Percentiles rank a stretch among this genome's conserved stretches.
These are phyloP conservation scores for Sclerotinia trifoliorum DNA, from an alignment of 2,329 filamentous ascomycete genomes.

Conservation along the genomic window DNA sequence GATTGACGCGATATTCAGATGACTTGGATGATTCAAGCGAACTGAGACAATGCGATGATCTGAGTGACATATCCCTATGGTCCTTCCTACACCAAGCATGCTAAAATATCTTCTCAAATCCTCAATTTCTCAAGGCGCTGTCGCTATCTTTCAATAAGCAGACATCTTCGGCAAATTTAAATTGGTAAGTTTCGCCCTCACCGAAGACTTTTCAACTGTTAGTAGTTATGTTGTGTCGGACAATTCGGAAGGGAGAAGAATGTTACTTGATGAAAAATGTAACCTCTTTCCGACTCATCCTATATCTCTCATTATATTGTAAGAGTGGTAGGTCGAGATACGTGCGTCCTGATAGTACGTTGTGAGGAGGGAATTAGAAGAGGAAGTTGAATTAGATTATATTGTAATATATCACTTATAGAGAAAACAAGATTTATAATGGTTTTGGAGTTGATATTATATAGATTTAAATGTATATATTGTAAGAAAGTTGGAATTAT, in stretches of 20 bases:
- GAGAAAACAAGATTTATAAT: too few species aligned
- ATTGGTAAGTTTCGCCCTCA: background rate
- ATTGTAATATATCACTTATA: too few species aligned
- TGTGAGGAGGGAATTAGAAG: too few species aligned
- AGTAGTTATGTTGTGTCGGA: background rate
- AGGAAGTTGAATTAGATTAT: too few species aligned
- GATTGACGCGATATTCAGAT: background rate
- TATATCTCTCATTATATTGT: background rate
- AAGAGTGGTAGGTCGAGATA: too few species aligned
- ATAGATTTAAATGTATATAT: too few species aligned
- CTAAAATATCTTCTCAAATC: conserved; percentile 12
- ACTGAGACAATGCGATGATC: background rate
- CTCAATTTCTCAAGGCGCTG: background rate
- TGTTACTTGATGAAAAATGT: background rate
- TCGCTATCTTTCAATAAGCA: background rate
- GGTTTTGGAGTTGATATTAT: too few species aligned
- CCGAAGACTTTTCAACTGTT: background rate
- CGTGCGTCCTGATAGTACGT: too few species aligned
- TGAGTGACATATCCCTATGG: background rate
- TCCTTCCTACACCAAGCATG: conserved; percentile 13
- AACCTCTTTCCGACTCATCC: background rate
- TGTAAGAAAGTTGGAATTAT: too few species aligned
- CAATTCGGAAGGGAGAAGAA: background rate
- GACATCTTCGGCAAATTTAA: background rate
- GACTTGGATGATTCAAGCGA: background rate